phyloP scores from a whole-genome alignment of 306 rosid species.

The Rosa persica region DNA sequence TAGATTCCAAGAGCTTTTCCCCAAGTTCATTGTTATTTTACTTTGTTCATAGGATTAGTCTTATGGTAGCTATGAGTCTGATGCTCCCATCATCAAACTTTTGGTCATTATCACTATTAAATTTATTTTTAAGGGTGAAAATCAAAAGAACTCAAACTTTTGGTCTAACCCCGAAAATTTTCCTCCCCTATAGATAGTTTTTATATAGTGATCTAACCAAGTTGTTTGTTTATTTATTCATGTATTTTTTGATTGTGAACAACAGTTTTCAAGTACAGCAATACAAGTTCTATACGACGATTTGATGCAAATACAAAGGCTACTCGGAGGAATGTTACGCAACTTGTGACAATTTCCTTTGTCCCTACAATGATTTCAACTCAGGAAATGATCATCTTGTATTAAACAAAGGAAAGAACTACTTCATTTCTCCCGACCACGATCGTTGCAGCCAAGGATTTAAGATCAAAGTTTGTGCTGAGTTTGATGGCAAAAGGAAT shows the following conservation, averaged over 20 bases:
- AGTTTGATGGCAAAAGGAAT: not conserved
- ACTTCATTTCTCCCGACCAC: not conserved
- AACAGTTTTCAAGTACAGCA: slow-evolving; percentile 4
- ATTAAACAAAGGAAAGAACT: not conserved
- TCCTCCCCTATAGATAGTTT: too few species aligned
- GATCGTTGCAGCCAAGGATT: not conserved
- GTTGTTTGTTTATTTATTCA: not conserved
- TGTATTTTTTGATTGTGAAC: not conserved
- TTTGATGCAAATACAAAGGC: not conserved
- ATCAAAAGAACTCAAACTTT: too few species aligned
- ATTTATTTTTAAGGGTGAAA: too few species aligned
- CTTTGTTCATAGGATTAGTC: too few species aligned
- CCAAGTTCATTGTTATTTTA: not conserved
- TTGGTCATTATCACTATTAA: too few species aligned
- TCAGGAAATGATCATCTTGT: not conserved
- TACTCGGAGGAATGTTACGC: not conserved
- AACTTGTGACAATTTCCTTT: not conserved
- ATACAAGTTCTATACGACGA: not conserved
- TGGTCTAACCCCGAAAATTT: too few species aligned
- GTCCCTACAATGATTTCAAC: not conserved
- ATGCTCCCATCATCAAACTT: too few species aligned
- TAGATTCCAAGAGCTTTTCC: too few species aligned
- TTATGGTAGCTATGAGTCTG: too few species aligned
- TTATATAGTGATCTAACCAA: not conserved
- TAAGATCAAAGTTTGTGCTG: not conserved